A percentile compares a stretch with the other conserved stretches of the same genome.
phyloP scores from a whole-genome alignment of 495 filamentous ascomycete species.

The Polyplosphaeria fusca region DNA sequence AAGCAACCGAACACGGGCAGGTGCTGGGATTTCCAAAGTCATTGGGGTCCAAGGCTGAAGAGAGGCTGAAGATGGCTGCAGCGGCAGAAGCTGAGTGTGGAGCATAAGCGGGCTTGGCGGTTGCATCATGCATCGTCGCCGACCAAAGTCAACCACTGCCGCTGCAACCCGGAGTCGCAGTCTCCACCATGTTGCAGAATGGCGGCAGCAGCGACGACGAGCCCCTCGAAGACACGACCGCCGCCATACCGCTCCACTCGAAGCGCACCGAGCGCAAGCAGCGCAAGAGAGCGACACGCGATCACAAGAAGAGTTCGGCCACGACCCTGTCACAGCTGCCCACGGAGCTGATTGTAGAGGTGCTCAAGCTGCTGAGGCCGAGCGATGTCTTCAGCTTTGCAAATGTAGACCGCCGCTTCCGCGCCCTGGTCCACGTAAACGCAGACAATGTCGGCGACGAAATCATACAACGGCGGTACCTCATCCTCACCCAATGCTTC shows the following conservation, averaged over 20 bases:
- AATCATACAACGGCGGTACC: conserved; percentile 47
- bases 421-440: conserved; percentile 43
- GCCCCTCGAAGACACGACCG: conserved; percentile 39
- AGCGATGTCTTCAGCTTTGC: conserved; percentile 48
- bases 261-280: background rate
- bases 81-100: background rate
- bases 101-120: background rate
- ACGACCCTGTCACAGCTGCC: conserved; percentile 45
- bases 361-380: conserved; percentile 46
- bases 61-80: too few species aligned
- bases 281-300: background rate
- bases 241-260: conserved; percentile 45
- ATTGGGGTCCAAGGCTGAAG: too few species aligned
- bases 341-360: conserved; percentile 48
- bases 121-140: background rate
- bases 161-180: too few species aligned
- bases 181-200: too few species aligned
- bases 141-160: background rate
- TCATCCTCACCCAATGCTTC: conserved; percentile 49
- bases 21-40: too few species aligned
- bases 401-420: conserved; percentile 41
- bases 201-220: conserved; percentile 9
- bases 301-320: conserved; percentile 39
- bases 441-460: conserved; percentile 42
- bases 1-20: too few species aligned